Evolutionary conservation across 208 protist species (phyloP), one percentile per base, ranked within the genome.

Genomic region (Leishmania gerbilli): DNA sequence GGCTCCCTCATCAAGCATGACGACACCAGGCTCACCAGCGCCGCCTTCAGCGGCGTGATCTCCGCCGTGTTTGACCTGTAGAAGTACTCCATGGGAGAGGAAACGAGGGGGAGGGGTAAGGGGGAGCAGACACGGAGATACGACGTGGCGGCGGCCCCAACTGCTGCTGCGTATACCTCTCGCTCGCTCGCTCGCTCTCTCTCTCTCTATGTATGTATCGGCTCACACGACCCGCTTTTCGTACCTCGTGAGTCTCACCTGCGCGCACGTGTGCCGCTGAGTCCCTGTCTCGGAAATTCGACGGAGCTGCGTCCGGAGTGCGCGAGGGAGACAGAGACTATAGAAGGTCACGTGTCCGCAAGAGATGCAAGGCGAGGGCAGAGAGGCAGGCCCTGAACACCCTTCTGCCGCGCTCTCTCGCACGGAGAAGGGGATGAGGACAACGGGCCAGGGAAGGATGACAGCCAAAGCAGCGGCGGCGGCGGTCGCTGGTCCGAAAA

Each of bases 1-100:
- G 95, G 95, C 79, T 98, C 95, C 53, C 90, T 88, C 51, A 99
- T 90, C 13, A 99, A 75, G 68, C 92, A 92, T 0, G 87, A 91
- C 24, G 87, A 94, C 21, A 98, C 92, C 7, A 92, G 31, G 69
- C 91, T 92, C 31, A 98, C 84, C 8, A 99, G 79, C 75, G 92
- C 88, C 13, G 89, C 79, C 87, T 99, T 99, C 31, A 91, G 74
- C 7, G 78, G 51, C 37, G 74, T 74, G 21, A 95, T 42, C 60
- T 91, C 87, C 19, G 69, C 85, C 24, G 82, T 72, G 13, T 79
- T 74, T 5, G 79, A 17, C 11, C 45, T 42, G 68, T 64, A 84
- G 51, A 77, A 79, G 47, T 79, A 74, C n/a, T 60, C 49, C 65
- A 76, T 79, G 0, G 65, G 0, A 34, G 56, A 19, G 24, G 27